These are phyloP conservation scores for Citropsis articulata DNA, from an alignment of 345 rosid species.

Conservation along the genomic window DNA sequence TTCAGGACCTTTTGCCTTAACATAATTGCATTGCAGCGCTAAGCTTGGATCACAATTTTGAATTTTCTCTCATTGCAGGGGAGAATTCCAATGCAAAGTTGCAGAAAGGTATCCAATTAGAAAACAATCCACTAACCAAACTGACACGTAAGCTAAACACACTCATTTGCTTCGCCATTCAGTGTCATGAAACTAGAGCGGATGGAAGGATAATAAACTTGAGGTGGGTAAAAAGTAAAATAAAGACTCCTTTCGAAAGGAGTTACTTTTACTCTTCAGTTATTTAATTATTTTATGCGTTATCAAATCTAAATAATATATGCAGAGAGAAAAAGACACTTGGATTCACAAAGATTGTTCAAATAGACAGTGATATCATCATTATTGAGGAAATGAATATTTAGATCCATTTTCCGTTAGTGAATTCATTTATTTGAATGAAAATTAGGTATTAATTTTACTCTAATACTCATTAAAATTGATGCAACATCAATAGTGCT, in stretches of 20 bases:
- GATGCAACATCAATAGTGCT: too few species aligned
- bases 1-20: not conserved
- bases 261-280: not conserved
- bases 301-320: too few species aligned
- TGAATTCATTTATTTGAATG: too few species aligned
- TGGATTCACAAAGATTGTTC: too few species aligned
- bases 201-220: not conserved
- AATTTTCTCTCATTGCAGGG: not conserved
- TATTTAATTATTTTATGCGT: not conserved
- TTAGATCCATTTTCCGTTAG: too few species aligned
- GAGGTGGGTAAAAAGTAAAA: not conserved
- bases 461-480: too few species aligned
- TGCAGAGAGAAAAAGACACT: too few species aligned
- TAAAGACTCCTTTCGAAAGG: not conserved
- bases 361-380: too few species aligned
- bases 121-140: constrained; percentile 6
- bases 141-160: not conserved
- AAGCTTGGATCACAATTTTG: not conserved
- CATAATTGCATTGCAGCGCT: not conserved
- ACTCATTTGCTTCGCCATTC: not conserved
- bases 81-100: constrained; percentile 1
- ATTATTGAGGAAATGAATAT: too few species aligned
- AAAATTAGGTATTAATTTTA: too few species aligned
- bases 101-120: too few species aligned
- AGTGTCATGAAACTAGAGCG: not conserved